Conservation (phyloP, 179 eudicot genomes). For the Actinidia arguta region DNA sequence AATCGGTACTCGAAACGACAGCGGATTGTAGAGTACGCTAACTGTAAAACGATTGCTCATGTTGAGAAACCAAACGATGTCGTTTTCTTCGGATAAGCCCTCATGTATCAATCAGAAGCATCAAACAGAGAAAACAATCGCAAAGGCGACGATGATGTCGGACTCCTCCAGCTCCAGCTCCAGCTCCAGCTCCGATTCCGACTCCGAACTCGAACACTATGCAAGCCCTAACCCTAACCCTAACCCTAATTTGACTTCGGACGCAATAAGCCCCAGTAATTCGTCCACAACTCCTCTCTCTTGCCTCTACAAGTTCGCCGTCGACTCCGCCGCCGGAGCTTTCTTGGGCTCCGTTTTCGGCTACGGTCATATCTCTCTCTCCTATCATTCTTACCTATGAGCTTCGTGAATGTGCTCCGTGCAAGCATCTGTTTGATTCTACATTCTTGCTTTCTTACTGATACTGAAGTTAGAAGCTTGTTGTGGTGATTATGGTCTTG, state of each 20-base stretch:
- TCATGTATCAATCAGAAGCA: no score
- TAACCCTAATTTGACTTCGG: slow-evolving; percentile 20
- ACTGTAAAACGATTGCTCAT: no score
- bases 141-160: slow-evolving; percentile 40
- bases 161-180: slow-evolving; percentile 42
- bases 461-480: neutral
- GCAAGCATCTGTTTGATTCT: neutral
- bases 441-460: neutral
- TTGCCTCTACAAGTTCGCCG: slow-evolving; percentile 69
- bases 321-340: slow-evolving; percentile 78
- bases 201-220: slow-evolving; percentile 36
- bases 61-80: no score
- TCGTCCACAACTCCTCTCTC: slow-evolving; percentile 49
- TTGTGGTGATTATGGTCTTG: slow-evolving; percentile 1
- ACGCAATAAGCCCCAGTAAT: slow-evolving; percentile 22
- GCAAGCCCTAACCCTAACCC: slow-evolving; percentile 42
- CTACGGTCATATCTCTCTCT: slow-evolving; percentile 52
- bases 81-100: no score
- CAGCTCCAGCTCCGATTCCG: slow-evolving; percentile 42
- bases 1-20: no score
- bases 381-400: neutral
- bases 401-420: neutral
- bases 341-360: slow-evolving; percentile 88
- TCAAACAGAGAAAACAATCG: neutral
- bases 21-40: no score